Percentiles rank a stretch among this genome's conserved stretches.
phyloP scores from a whole-genome alignment of 495 filamentous ascomycete genomes.

The Daldinia loculata region DNA sequence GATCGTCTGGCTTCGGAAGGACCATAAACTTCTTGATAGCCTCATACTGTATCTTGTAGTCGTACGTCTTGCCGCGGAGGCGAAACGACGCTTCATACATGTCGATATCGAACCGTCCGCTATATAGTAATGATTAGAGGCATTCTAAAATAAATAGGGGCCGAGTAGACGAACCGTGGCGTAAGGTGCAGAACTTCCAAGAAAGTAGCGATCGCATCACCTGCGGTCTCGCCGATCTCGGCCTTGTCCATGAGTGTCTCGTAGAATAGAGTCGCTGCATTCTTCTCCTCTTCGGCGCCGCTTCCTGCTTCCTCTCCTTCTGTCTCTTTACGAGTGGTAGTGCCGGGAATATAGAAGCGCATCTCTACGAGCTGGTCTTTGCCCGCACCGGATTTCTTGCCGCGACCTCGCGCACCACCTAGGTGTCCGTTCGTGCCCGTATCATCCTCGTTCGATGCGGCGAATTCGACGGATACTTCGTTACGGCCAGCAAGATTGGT shows the following conservation, averaged over 20 bases:
- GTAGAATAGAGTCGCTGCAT: slow-evolving; percentile 94
- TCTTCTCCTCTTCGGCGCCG: slow-evolving; percentile 83
- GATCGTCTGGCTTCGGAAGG: slow-evolving; percentile 95
- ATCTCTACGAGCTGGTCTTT: slow-evolving; percentile 96
- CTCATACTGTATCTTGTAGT: slow-evolving; percentile 99
- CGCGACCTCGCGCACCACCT: slow-evolving; percentile 79
- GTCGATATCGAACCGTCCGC: slow-evolving; percentile 99
- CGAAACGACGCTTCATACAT: slow-evolving; percentile 99
- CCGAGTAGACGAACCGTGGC: slow-evolving; percentile 71
- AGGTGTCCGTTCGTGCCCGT: slow-evolving; percentile 77
- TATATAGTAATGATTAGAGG: slow-evolving; percentile 55
- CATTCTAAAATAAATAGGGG: not conserved
- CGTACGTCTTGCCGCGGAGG: slow-evolving; percentile 97
- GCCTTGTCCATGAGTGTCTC: slow-evolving; percentile 98
- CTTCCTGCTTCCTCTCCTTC: slow-evolving; percentile 75
- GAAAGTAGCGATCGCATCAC: slow-evolving; percentile 97
- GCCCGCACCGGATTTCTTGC: slow-evolving; percentile 87
- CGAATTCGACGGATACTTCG: slow-evolving; percentile 95
- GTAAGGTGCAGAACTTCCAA: slow-evolving; percentile 97
- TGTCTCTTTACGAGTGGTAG: slow-evolving; percentile 83
- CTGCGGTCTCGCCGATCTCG: slow-evolving; percentile 97
- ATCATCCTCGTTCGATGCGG: slow-evolving; percentile 71
- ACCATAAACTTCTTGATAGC: slow-evolving; percentile 98
- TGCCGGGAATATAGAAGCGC: slow-evolving; percentile 98
- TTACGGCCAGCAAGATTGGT: slow-evolving; percentile 98